A percentile compares a stretch with the other conserved stretches of the same genome.
Evolutionary conservation across 2,329 filamentous ascomycete genomes (phyloP).

Genomic region (Grosmannia serpens): DNA sequence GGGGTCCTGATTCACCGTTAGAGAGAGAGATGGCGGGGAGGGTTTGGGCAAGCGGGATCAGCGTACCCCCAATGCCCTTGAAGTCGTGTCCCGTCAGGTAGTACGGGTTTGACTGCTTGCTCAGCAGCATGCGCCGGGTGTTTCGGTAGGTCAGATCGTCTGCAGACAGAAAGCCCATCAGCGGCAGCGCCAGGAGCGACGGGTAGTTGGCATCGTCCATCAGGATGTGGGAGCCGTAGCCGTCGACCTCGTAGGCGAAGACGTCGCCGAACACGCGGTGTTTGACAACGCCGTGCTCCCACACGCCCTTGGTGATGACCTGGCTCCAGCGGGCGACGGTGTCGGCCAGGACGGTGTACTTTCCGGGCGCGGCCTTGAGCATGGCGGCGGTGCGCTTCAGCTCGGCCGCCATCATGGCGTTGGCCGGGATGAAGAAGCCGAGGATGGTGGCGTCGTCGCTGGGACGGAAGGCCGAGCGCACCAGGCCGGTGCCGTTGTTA

Average conservation of each 20-base stretch:
- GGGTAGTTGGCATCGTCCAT: slow-evolving; percentile 90
- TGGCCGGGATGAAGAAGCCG: slow-evolving; percentile 88
- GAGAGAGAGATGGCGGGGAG: neutral
- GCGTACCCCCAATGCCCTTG: slow-evolving; percentile 73
- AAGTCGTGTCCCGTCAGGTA: slow-evolving; percentile 69
- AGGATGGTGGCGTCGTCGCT: slow-evolving; percentile 92
- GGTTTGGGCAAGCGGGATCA: neutral
- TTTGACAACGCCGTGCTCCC: slow-evolving; percentile 70
- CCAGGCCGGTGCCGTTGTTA: slow-evolving; percentile 68
- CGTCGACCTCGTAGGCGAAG: slow-evolving; percentile 82
- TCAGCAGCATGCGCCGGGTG: slow-evolving; percentile 67
- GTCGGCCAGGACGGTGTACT: slow-evolving; percentile 35
- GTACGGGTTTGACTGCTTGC: slow-evolving; percentile 73
- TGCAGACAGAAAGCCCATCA: slow-evolving; percentile 60
- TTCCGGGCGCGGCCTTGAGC: slow-evolving; percentile 36
- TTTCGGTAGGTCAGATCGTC: slow-evolving; percentile 70
- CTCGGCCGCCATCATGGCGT: slow-evolving; percentile 92
- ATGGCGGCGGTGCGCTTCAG: slow-evolving; percentile 62
- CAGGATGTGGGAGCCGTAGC: slow-evolving; percentile 68
- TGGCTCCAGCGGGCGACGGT: slow-evolving; percentile 46
- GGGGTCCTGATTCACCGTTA: slow-evolving; percentile 32
- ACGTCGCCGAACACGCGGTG: slow-evolving; percentile 67
- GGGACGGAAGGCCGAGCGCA: slow-evolving; percentile 86
- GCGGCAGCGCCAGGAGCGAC: slow-evolving; percentile 64
- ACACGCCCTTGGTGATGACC: slow-evolving; percentile 63